Conservation (phyloP, 768 basidiomycete genomes). For the Pisolithus albus region DNA sequence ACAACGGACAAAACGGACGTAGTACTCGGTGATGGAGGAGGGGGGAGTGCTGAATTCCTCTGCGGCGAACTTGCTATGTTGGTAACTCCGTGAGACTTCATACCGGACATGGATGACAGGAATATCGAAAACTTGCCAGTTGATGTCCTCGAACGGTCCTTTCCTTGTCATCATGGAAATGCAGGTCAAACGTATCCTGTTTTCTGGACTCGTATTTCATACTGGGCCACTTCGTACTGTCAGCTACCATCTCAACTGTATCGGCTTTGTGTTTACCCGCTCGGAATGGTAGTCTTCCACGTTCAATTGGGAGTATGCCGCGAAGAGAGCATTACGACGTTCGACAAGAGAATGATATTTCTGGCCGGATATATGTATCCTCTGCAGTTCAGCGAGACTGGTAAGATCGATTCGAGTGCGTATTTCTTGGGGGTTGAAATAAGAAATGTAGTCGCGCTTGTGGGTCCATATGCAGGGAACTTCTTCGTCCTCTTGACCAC, state of each 20-base stretch:
- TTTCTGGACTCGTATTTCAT: constrained; percentile 79
- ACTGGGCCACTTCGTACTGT: constrained; percentile 84
- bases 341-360: constrained; percentile 84
- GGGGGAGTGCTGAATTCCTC: constrained; percentile 72
- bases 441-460: too few relatives aligned
- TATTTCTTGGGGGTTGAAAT: too few relatives aligned
- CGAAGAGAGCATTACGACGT: constrained; percentile 53
- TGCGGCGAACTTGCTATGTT: constrained; percentile 78
- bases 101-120: constrained; percentile 82
- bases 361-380: constrained; percentile 60
- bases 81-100: constrained; percentile 89
- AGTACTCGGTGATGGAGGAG: constrained; percentile 79
- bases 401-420: too few relatives aligned
- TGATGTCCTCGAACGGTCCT: constrained; percentile 24
- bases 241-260: constrained; percentile 83
- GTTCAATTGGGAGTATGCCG: constrained; percentile 62
- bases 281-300: constrained; percentile 72
- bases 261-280: constrained; percentile 59
- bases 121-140: constrained; percentile 46
- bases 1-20: constrained; percentile 89
- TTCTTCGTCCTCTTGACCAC: too few relatives aligned
- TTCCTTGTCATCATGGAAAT: constrained; percentile 64
- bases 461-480: constrained; percentile 78
- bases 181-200: constrained; percentile 53
- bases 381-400: too few relatives aligned